Conservation (phyloP, 208 protist genomes). For the Leptomonas pyrrhocoris region DNA sequence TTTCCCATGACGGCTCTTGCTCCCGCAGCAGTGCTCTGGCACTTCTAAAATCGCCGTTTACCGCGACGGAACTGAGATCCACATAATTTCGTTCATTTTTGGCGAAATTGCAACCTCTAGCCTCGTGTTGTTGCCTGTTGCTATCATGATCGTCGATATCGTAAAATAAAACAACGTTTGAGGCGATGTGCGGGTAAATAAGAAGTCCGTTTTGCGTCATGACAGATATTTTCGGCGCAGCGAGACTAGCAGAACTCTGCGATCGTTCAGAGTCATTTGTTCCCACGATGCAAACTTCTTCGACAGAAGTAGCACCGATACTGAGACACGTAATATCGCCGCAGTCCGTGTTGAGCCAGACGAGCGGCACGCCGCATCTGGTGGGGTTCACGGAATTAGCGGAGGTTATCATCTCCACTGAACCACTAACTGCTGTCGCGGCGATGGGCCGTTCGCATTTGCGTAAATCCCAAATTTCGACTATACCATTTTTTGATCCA, state of each 20-base stretch:
- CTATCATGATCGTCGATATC: slow-evolving; percentile 8
- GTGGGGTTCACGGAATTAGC: not conserved
- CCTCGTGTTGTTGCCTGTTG: not conserved
- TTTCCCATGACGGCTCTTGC: not conserved
- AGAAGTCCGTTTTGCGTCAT: slow-evolving; percentile 35
- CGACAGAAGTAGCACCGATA: slow-evolving; percentile 29
- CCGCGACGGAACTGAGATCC: not conserved
- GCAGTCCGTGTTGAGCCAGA: slow-evolving; percentile 42
- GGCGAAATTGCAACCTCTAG: not conserved
- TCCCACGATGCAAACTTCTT: slow-evolving; percentile 17
- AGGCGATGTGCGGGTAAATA: slow-evolving; percentile 46
- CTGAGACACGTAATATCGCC: slow-evolving; percentile 28
- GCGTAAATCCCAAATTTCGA: slow-evolving; percentile 72
- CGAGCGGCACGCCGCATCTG: slow-evolving; percentile 19
- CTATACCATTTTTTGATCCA: slow-evolving; percentile 45
- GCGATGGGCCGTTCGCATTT: slow-evolving; percentile 34
- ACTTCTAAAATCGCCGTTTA: not conserved
- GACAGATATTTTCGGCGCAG: slow-evolving; percentile 38
- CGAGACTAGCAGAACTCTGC: slow-evolving; percentile 33
- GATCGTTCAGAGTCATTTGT: slow-evolving; percentile 36
- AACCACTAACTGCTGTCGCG: slow-evolving; percentile 16
- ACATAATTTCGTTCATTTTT: not conserved
- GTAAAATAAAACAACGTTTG: slow-evolving; percentile 39
- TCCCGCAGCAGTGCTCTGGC: not conserved
- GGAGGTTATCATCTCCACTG: slow-evolving; percentile 6